Conservation (phyloP, 164 flowering plant species). For the Brasenia schreberi region DNA sequence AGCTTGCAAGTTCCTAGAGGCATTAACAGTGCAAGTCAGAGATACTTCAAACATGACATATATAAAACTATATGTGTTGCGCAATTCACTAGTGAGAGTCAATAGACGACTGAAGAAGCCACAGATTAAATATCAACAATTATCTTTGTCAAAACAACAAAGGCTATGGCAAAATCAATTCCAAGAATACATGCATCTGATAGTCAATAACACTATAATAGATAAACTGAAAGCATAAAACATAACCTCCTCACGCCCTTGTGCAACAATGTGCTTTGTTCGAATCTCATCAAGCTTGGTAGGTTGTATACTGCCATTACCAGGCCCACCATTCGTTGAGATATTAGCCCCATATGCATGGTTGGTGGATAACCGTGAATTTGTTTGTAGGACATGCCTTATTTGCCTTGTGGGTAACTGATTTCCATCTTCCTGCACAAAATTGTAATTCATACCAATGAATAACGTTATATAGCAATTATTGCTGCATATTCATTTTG, state of each 20-base stretch:
- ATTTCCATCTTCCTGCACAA: constrained; percentile 40
- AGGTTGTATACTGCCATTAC: constrained; percentile 36
- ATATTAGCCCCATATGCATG: constrained; percentile 24
- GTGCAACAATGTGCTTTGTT: constrained; percentile 4
- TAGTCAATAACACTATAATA: neutral
- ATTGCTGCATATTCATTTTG: too few relatives aligned
- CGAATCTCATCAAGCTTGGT: constrained; percentile 11
- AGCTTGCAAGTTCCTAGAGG: constrained; percentile 70
- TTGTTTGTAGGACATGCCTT: constrained; percentile 26
- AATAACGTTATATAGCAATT: neutral
- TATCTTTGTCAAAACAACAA: neutral
- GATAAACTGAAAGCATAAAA: neutral
- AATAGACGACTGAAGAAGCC: neutral
- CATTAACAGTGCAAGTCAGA: constrained; percentile 8
- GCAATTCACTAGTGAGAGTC: neutral
- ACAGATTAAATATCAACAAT: too few relatives aligned
- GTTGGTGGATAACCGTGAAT: constrained; percentile 30
- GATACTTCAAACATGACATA: neutral
- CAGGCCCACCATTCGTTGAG: constrained; percentile 28
- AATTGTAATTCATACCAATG: neutral
- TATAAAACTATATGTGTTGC: neutral
- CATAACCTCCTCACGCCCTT: constrained; percentile 32
- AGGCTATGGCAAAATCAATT: neutral
- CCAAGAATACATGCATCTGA: neutral
- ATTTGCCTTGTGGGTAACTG: constrained; percentile 35